Base-by-base conservation (phyloP, 2,329 filamentous ascomycete genomes). In the Daldinia sp. region DNA sequence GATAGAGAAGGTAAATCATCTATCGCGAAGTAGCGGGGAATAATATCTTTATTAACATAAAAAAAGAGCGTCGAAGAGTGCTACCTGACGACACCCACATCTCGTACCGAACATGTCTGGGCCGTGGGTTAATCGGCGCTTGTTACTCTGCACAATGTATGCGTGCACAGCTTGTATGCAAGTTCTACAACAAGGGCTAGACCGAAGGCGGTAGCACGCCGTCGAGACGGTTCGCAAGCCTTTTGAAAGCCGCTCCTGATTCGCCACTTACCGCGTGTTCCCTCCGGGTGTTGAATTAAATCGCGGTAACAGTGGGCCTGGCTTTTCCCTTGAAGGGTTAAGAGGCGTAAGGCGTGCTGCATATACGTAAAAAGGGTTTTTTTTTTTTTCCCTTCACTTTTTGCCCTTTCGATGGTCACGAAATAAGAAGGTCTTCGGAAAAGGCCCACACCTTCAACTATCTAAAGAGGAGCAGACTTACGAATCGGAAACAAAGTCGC, bases 61-160 rank as follows among this genome's bases (percentile, higher is more conserved):
- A 63, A 60, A 50, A 56, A 26, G 4, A 35, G 4, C 3, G 46
- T 51, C 10, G 26, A 51, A 26, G 28, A 30, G 69, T 67, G 30
- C 60, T 62, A 71, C 71, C 37, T 61, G 61, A 71, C 63, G 59
- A 71, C 68, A 72, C 68, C 70, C 62, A 71, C 61, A 65, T 26
- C 67, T 63, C 28, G 59, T 44, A 67, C 60, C 53, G 63, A 65
- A 66, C 41, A 69, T 60, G 67, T 50, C 60, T 67, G 41, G 67
- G 57, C 65, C 64, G 41, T 64, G 53, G 60, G 30, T 68, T 58
- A 50, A 68, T 60, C 65, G 65, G 55, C 62, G 65, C 55, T 57
- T 65, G 65, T 70, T 51, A 65, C 62, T 62, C 66, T 41, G 48
- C 51, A 53, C 46, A 62, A 65, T 57, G 39, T 41, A 42, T 39